Conservation (phyloP, 148 eudicot species). For the Drosera capensis region DNA sequence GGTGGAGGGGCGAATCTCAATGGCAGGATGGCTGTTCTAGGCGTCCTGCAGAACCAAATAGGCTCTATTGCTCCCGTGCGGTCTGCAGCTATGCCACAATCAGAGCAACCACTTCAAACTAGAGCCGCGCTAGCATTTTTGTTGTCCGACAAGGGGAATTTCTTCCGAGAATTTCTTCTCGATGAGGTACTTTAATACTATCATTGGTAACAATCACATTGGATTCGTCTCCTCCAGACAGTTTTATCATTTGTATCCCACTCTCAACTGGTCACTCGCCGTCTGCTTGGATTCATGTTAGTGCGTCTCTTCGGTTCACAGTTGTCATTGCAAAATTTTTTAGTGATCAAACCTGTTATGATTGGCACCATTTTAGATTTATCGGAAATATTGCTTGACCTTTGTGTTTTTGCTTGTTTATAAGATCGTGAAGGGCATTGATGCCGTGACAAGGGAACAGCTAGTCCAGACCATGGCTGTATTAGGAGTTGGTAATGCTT, state of each 20-base stretch:
- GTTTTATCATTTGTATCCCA: too few relatives aligned
- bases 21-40: slow-evolving; percentile 93
- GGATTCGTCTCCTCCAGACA: background rate
- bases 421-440: slow-evolving; percentile 94
- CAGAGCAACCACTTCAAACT: slow-evolving; percentile 56
- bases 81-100: slow-evolving; percentile 24
- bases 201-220: background rate
- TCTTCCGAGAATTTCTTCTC: slow-evolving; percentile 87
- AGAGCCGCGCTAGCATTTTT: slow-evolving; percentile 85
- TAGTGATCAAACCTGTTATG: too few relatives aligned
- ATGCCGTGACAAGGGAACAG: slow-evolving; percentile 90
- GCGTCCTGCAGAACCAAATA: slow-evolving; percentile 48
- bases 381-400: background rate
- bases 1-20: slow-evolving; percentile 84
- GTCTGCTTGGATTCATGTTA: too few relatives aligned
- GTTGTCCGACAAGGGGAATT: slow-evolving; percentile 80
- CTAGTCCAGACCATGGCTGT: slow-evolving; percentile 44
- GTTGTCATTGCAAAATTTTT: too few relatives aligned
- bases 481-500: slow-evolving; percentile 53
- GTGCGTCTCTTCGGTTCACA: too few relatives aligned
- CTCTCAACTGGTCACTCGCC: too few relatives aligned
- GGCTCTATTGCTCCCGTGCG: slow-evolving; percentile 17
- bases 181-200: slow-evolving; percentile 58
- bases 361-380: too few relatives aligned
- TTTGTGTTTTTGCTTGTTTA: slow-evolving; percentile 9